These are phyloP conservation scores for Blastocystis sp. DNA, from an alignment of 352 stramenopile species.

Conservation along the genomic window DNA sequence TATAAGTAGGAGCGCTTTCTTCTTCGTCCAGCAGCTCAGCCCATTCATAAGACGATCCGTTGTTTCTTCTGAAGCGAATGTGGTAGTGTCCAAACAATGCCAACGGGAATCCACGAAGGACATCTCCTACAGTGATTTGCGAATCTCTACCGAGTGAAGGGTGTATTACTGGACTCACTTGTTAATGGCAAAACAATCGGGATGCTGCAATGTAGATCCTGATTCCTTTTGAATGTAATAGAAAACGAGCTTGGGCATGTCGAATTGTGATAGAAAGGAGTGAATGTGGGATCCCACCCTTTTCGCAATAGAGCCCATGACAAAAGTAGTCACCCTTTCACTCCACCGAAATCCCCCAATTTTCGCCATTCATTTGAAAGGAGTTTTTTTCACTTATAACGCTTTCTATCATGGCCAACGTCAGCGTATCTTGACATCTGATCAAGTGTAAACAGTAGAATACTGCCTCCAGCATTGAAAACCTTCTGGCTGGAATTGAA, in stretches of 20 bases:
- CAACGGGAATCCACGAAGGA: slow-evolving; percentile 43
- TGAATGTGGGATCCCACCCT: too few species aligned
- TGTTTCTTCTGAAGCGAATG: slow-evolving; percentile 25
- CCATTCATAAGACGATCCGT: slow-evolving; percentile 16
- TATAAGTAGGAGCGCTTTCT: slow-evolving; percentile 36
- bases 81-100: slow-evolving; percentile 61
- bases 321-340: too few species aligned
- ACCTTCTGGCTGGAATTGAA: not conserved
- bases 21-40: slow-evolving; percentile 16
- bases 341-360: not conserved
- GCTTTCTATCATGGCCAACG: not conserved
- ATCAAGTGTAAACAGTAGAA: not conserved
- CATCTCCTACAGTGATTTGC: slow-evolving; percentile 55
- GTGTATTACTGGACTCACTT: not conserved
- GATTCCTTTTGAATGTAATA: slow-evolving; percentile 67
- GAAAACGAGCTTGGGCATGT: slow-evolving; percentile 47
- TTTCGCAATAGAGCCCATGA: too few species aligned
- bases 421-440: not conserved
- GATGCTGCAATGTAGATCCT: slow-evolving; percentile 21
- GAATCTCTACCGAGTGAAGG: slow-evolving; percentile 27
- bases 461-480: not conserved
- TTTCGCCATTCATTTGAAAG: not conserved
- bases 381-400: not conserved
- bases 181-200: slow-evolving; percentile 50
- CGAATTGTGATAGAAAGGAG: too few species aligned